Conservation (phyloP, 2,329 filamentous ascomycete genomes). For the Lecanoromycetidae sp. region DNA sequence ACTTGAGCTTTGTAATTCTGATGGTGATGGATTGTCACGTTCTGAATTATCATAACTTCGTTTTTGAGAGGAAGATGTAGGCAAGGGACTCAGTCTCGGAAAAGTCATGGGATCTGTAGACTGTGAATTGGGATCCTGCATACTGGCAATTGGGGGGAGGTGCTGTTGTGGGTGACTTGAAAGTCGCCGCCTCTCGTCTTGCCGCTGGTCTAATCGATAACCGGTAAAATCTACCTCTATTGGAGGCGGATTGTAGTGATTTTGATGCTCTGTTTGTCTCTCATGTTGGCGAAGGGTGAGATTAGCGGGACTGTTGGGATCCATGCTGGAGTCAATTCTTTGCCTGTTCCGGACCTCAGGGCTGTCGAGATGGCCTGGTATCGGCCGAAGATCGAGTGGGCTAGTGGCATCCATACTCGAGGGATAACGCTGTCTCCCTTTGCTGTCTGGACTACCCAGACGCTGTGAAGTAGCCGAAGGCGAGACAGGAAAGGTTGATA, state of each 20-base stretch:
- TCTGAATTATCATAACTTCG: slow-evolving; percentile 26
- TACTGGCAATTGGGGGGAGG: slow-evolving; percentile 24
- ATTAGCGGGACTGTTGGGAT: slow-evolving; percentile 7
- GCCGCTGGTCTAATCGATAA: slow-evolving; percentile 24
- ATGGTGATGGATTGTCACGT: slow-evolving; percentile 18
- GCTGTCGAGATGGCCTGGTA: slow-evolving; percentile 11
- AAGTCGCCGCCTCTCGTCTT: slow-evolving; percentile 26
- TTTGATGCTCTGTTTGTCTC: slow-evolving; percentile 29
- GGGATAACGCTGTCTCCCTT: not conserved
- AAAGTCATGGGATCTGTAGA: slow-evolving; percentile 25
- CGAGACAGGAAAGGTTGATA: slow-evolving; percentile 18
- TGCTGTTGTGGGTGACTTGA: slow-evolving; percentile 24
- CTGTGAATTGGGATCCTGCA: slow-evolving; percentile 26
- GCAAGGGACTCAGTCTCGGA: slow-evolving; percentile 12
- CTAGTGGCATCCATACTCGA: slow-evolving; percentile 23
- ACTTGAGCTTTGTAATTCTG: slow-evolving; percentile 24
- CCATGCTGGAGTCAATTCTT: slow-evolving; percentile 8
- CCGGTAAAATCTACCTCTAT: slow-evolving; percentile 40
- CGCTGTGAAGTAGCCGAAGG: slow-evolving; percentile 12
- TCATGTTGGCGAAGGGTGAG: slow-evolving; percentile 38
- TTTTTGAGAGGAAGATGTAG: slow-evolving; percentile 23
- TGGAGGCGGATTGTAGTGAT: slow-evolving; percentile 29
- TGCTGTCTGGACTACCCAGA: slow-evolving; percentile 4
- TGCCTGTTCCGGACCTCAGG: slow-evolving; percentile 8
- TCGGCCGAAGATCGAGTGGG: slow-evolving; percentile 9